Evolutionary conservation across 371 early-diverging fungal genomes (phyloP).

Genomic region (Mortierella sp.): DNA sequence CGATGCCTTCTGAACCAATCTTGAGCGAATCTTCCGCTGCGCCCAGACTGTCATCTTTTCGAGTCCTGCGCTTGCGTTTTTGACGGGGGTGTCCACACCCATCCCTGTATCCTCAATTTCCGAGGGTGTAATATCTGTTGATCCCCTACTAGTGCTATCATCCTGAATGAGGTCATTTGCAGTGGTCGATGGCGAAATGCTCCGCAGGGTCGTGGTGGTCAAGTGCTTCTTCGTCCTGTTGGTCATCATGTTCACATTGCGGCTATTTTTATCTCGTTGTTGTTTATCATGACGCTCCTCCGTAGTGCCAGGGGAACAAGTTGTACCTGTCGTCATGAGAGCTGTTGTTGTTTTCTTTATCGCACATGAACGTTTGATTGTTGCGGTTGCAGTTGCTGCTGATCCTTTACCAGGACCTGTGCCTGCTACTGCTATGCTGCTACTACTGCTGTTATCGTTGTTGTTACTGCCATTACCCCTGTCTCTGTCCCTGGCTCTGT

Average conservation of each 20-base stretch:
- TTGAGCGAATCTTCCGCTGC: constrained; percentile 20
- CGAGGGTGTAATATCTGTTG: neutral
- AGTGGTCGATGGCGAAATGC: constrained; percentile 11
- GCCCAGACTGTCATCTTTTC: constrained; percentile 21
- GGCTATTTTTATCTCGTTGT: constrained; percentile 45
- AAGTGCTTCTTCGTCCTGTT: constrained; percentile 25
- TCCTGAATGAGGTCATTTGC: neutral
- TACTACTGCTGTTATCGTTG: neutral
- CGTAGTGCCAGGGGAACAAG: neutral
- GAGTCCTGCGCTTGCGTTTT: constrained; percentile 4
- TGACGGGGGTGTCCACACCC: neutral
- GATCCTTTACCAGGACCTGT: neutral
- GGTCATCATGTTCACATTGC: constrained; percentile 24
- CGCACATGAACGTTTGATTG: constrained; percentile 1
- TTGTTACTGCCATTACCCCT: no score
- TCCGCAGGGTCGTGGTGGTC: constrained; percentile 34
- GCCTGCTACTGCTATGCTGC: neutral
- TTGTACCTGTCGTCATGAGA: neutral
- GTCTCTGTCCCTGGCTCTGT: neutral
- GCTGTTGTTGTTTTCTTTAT: neutral
- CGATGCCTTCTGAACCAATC: constrained; percentile 26
- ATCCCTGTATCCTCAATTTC: neutral
- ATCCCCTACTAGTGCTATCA: neutral
- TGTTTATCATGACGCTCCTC: constrained; percentile 8
- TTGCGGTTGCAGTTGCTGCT: constrained; percentile 5